Conservation (phyloP, 495 filamentous ascomycete genomes). For the Penicillium argentinense region DNA sequence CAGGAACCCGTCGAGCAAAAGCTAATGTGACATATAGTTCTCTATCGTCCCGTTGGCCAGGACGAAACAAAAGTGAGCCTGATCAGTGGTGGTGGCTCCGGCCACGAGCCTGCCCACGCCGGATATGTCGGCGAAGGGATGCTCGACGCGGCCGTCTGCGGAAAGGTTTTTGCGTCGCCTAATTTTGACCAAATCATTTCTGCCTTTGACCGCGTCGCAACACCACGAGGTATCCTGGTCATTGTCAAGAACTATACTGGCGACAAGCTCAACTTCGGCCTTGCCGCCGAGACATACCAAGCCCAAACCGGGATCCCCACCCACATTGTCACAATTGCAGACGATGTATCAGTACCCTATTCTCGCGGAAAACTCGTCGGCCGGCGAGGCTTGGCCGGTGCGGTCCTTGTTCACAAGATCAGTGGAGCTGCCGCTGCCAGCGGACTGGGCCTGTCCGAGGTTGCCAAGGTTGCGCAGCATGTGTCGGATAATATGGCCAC, state of each 20-base stretch:
- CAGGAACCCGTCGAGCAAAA: not conserved
- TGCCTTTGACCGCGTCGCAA: conserved; percentile 7
- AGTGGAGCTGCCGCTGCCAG: conserved; percentile 8
- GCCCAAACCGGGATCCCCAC: conserved; percentile 2
- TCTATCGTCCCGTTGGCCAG: conserved; percentile 1
- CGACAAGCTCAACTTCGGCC: conserved; percentile 15
- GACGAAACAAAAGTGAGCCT: conserved; percentile 11
- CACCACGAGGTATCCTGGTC: conserved; percentile 8
- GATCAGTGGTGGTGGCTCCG: conserved; percentile 17
- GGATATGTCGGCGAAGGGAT: conserved; percentile 17
- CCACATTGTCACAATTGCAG: conserved; percentile 6
- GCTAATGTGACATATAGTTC: not conserved
- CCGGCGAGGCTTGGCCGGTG: conserved; percentile 8
- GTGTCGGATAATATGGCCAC: conserved; percentile 14
- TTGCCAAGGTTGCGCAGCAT: conserved; percentile 10
- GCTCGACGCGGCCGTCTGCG: conserved; percentile 14
- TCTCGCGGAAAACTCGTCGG: conserved; percentile 9
- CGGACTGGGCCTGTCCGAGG: not conserved
- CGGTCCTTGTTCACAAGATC: conserved; percentile 11
- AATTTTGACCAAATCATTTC: conserved; percentile 13
- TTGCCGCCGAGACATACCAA: conserved; percentile 14
- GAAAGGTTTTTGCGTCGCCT: conserved; percentile 14
- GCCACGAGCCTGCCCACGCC: conserved; percentile 15
- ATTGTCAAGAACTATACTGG: conserved; percentile 18
- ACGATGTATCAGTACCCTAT: conserved; percentile 13